These are phyloP conservation scores for Trichoderma brevicompactum DNA, from an alignment of 2,329 filamentous ascomycete species.

Conservation along the genomic window DNA sequence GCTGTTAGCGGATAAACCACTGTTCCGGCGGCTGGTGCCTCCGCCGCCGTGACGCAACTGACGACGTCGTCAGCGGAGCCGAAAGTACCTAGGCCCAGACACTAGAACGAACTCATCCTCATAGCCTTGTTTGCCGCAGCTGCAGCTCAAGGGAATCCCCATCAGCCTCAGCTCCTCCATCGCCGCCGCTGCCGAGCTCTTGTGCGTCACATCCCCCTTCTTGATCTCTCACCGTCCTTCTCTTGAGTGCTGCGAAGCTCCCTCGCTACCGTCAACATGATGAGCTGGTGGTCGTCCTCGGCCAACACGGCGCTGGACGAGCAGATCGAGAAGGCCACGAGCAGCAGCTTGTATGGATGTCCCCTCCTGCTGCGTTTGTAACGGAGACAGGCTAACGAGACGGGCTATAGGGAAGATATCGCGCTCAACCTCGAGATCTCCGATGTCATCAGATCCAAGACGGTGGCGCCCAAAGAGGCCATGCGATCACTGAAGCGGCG, in stretches of 20 bases:
- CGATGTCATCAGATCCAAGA: constrained; percentile 95
- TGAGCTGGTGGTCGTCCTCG: constrained; percentile 97
- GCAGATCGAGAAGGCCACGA: constrained; percentile 93
- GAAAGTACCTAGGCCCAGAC: background rate
- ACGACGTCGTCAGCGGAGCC: constrained; percentile 27
- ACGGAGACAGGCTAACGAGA: constrained; percentile 1
- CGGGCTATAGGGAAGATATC: constrained; percentile 77
- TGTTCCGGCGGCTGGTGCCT: constrained; percentile 23
- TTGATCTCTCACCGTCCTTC: background rate
- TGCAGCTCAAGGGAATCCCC: constrained; percentile 6
- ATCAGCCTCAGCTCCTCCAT: constrained; percentile 18
- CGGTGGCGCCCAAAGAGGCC: constrained; percentile 94
- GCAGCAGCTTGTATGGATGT: constrained; percentile 81
- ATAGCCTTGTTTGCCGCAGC: constrained; percentile 15
- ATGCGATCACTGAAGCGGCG: constrained; percentile 95
- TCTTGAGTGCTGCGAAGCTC: constrained; percentile 22
- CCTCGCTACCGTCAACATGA: constrained; percentile 53
- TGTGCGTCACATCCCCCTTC: background rate
- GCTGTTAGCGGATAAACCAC: constrained; percentile 28
- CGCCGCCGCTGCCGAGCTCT: constrained; percentile 20
- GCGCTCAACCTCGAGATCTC: constrained; percentile 97
- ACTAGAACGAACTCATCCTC: constrained; percentile 5
- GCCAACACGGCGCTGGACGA: constrained; percentile 90
- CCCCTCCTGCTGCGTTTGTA: constrained; percentile 1
- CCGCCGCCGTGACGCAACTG: constrained; percentile 30